Evolutionary conservation across 208 protist species (phyloP).

Genomic region (Trypanosoma cruzi): DNA sequence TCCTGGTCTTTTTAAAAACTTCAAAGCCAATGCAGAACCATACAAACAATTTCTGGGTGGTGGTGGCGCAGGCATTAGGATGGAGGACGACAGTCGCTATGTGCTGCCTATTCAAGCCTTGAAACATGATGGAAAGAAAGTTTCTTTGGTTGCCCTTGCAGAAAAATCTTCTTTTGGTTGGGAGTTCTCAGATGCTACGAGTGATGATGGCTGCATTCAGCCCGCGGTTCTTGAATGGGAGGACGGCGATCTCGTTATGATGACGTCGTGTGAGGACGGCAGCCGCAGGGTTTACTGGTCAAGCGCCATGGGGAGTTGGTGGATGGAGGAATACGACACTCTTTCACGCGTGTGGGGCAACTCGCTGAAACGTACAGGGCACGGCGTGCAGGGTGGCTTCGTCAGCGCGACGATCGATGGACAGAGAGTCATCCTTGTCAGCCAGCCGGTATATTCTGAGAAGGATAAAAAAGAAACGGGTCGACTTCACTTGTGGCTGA

Average conservation of each 20-base stretch:
- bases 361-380: background rate
- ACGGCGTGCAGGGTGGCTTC: background rate
- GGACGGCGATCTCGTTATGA: too few relatives aligned
- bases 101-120: slow-evolving; percentile 13
- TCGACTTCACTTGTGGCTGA: background rate
- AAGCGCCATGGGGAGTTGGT: too few relatives aligned
- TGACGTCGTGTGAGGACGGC: slow-evolving; percentile 9
- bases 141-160: slow-evolving; percentile 8
- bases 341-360: background rate
- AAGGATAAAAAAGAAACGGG: background rate
- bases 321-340: too few relatives aligned
- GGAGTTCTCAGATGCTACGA: too few relatives aligned
- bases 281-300: too few relatives aligned
- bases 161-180: background rate
- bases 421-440: background rate
- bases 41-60: slow-evolving; percentile 16
- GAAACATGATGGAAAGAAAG: background rate
- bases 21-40: background rate
- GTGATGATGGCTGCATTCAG: background rate
- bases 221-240: too few relatives aligned
- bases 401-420: background rate
- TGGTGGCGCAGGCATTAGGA: slow-evolving; percentile 7
- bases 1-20: background rate
- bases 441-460: background rate
- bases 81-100: slow-evolving; percentile 5